Percentiles rank a stretch among this genome's conserved stretches.
Evolutionary conservation across 1,139 yeast species (phyloP).

Genomic region (Yamadazyma kanchanaburiensis): DNA sequence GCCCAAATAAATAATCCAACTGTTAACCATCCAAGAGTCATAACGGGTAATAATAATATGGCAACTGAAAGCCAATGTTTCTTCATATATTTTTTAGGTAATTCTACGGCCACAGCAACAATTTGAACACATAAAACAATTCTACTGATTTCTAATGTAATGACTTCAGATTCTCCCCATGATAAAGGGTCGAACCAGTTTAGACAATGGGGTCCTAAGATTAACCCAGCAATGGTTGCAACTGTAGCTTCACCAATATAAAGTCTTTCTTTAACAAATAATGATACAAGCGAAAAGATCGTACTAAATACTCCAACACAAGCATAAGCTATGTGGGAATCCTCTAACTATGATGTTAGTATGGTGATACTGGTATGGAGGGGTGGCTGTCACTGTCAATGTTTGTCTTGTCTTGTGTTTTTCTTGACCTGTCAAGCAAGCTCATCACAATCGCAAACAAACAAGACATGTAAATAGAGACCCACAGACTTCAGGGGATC

Average conservation of each 20-base stretch:
- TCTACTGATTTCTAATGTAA: slow-evolving; percentile 86
- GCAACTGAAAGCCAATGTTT: slow-evolving; percentile 86
- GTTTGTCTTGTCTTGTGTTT: slow-evolving; percentile 1
- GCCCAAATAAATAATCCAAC: slow-evolving; percentile 85
- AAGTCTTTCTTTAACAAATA: slow-evolving; percentile 82
- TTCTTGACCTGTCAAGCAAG: neutral
- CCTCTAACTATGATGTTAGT: slow-evolving; percentile 27
- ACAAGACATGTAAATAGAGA: no score
- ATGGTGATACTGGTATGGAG: slow-evolving; percentile 1
- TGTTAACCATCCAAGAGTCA: slow-evolving; percentile 92
- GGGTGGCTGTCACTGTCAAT: slow-evolving; percentile 1
- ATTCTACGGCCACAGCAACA: slow-evolving; percentile 95
- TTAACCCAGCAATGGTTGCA: slow-evolving; percentile 86
- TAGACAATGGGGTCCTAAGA: slow-evolving; percentile 90
- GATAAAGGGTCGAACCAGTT: slow-evolving; percentile 83
- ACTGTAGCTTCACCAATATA: slow-evolving; percentile 96
- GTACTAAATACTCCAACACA: slow-evolving; percentile 88
- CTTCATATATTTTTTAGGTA: slow-evolving; percentile 90
- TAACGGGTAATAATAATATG: slow-evolving; percentile 79
- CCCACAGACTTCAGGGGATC: no score
- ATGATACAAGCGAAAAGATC: slow-evolving; percentile 81
- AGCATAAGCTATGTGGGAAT: slow-evolving; percentile 87
- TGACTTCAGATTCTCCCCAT: slow-evolving; percentile 89
- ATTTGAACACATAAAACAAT: slow-evolving; percentile 89
- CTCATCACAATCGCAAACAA: no score